Evolutionary conservation across 805 yeast genomes (phyloP).

Genomic region (Barnettozyma sp.): DNA sequence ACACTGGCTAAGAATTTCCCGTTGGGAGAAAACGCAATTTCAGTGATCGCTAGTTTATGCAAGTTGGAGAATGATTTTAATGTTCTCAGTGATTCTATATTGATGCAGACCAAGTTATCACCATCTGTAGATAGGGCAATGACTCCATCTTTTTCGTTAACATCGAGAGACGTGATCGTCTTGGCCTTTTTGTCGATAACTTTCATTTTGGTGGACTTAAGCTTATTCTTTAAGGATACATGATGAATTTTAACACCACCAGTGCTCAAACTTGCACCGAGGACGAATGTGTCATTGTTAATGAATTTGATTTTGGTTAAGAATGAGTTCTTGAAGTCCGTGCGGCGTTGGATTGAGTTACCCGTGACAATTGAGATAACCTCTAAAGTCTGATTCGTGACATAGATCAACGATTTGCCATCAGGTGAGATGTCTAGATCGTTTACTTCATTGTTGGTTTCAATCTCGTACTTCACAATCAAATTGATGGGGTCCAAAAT

Average conservation of each 20-base stretch:
- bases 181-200: constrained; percentile 20
- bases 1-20: constrained; percentile 66
- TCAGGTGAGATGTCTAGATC: constrained; percentile 69
- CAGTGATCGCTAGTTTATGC: constrained; percentile 71
- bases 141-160: constrained; percentile 28
- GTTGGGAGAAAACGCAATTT: constrained; percentile 60
- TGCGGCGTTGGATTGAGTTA: constrained; percentile 27
- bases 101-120: constrained; percentile 42
- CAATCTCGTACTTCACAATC: constrained; percentile 49
- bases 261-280: constrained; percentile 11
- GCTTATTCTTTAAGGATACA: constrained; percentile 15
- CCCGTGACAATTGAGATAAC: constrained; percentile 37
- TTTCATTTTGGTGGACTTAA: constrained; percentile 15
- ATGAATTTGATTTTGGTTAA: constrained; percentile 32
- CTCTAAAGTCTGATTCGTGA: constrained; percentile 50
- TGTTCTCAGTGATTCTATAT: constrained; percentile 43
- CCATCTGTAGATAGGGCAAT: constrained; percentile 46
- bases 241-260: constrained; percentile 16
- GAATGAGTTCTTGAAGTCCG: constrained; percentile 28
- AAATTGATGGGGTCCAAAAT: constrained; percentile 53
- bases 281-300: constrained; percentile 16
- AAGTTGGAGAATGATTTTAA: constrained; percentile 45
- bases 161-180: constrained; percentile 45
- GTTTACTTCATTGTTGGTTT: constrained; percentile 48
- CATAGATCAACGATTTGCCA: constrained; percentile 59